Evolutionary conservation across 768 basidiomycete species (phyloP).

Genomic region (Ephemerocybe angulata): DNA sequence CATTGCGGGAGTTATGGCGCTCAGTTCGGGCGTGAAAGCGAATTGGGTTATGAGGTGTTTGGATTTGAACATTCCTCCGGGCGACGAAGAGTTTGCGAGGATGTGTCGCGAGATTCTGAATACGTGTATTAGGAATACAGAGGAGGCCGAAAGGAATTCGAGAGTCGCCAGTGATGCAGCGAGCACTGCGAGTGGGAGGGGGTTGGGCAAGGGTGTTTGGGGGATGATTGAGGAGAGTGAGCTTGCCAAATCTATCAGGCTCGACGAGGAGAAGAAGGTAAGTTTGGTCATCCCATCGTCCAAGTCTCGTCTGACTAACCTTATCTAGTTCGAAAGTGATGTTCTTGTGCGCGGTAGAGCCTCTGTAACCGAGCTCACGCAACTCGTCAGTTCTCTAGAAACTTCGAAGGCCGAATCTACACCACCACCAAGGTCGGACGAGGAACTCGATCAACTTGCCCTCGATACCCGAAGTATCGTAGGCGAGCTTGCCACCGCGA

Average conservation of each 20-base stretch:
- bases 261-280: constrained; percentile 54
- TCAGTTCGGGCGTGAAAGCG: constrained; percentile 78
- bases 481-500: constrained; percentile 46
- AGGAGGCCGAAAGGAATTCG: constrained; percentile 61
- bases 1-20: constrained; percentile 89
- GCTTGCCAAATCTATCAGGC: constrained; percentile 65
- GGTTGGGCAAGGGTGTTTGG: constrained; percentile 70
- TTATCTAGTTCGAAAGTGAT: constrained; percentile 34
- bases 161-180: constrained; percentile 21
- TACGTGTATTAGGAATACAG: constrained; percentile 90
- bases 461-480: constrained; percentile 50
- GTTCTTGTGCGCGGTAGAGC: constrained; percentile 45
- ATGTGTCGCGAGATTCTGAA: constrained; percentile 89
- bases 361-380: constrained; percentile 38
- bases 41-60: constrained; percentile 89
- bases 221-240: constrained; percentile 84
- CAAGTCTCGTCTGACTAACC: neutral
- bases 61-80: constrained; percentile 88
- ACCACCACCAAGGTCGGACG: constrained; percentile 10
- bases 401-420: constrained; percentile 12
- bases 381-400: constrained; percentile 8
- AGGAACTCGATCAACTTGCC: constrained; percentile 32
- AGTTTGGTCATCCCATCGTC: too few species aligned
- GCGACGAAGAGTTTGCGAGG: constrained; percentile 76
- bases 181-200: constrained; percentile 43